These are phyloP conservation scores for Brettanomyces custersianus DNA, from an alignment of 805 yeast genomes.

Conservation along the genomic window DNA sequence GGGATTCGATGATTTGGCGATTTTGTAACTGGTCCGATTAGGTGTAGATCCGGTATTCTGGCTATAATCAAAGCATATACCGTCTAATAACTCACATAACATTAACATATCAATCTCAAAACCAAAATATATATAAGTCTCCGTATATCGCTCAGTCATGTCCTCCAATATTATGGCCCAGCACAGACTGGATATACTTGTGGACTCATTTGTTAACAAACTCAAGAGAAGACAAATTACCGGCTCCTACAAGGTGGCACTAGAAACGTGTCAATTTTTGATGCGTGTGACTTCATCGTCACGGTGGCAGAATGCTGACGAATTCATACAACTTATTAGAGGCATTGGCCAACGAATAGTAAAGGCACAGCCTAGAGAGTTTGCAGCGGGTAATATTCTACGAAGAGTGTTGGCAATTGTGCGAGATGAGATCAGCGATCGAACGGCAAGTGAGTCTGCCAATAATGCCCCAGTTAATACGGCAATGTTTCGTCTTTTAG, in stretches of 20 bases:
- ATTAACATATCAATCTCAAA: too few species aligned
- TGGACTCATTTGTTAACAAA: conserved; percentile 29
- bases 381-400: conserved; percentile 83
- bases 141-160: too few species aligned
- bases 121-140: too few species aligned
- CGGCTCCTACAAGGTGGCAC: conserved; percentile 77
- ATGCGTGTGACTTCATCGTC: conserved; percentile 85
- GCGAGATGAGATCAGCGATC: conserved; percentile 72
- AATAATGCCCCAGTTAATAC: conserved; percentile 51
- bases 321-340: conserved; percentile 63
- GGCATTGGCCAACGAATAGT: conserved; percentile 61
- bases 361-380: conserved; percentile 82
- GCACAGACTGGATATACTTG: conserved; percentile 21
- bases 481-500: conserved; percentile 79
- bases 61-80: too few species aligned
- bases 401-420: conserved; percentile 81
- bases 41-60: too few species aligned
- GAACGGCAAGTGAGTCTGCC: conserved; percentile 8
- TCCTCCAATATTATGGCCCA: conserved; percentile 5
- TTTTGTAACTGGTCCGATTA: too few species aligned
- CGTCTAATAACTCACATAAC: too few species aligned
- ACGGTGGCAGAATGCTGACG: conserved; percentile 74
- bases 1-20: too few species aligned
- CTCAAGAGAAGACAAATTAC: conserved; percentile 77
- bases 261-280: conserved; percentile 77